A percentile compares a stretch with the other conserved stretches of the same genome.
These are phyloP conservation scores for Ophiostoma tasmaniense DNA, from an alignment of 2,329 filamentous ascomycete genomes.

Conservation along the genomic window DNA sequence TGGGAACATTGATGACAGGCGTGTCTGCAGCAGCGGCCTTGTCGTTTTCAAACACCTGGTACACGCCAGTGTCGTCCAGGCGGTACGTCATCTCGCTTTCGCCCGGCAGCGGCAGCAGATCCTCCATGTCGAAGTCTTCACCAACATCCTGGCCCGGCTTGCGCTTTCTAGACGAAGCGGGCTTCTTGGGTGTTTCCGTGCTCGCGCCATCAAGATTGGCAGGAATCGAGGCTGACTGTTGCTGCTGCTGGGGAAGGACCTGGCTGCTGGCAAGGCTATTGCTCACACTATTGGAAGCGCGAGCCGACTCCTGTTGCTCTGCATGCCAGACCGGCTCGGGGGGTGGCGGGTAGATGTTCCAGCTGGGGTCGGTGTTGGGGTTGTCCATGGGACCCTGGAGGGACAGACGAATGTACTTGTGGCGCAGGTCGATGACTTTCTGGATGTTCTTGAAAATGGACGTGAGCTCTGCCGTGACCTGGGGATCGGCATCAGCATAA, in stretches of 20 bases:
- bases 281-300: constrained; percentile 29
- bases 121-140: constrained; percentile 79
- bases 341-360: constrained; percentile 84
- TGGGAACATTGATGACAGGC: constrained; percentile 78
- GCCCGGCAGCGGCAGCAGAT: constrained; percentile 65
- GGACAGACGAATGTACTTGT: constrained; percentile 82
- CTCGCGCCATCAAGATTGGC: not conserved
- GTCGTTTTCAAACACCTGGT: constrained; percentile 76
- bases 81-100: constrained; percentile 64
- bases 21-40: constrained; percentile 52
- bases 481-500: constrained; percentile 63
- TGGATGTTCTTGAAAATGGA: constrained; percentile 87
- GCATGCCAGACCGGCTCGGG: constrained; percentile 85
- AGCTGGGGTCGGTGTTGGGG: constrained; percentile 72
- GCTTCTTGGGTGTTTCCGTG: constrained; percentile 21
- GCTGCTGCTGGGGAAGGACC: constrained; percentile 29
- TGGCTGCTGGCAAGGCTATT: constrained; percentile 36
- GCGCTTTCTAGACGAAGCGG: constrained; percentile 46
- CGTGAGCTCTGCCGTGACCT: constrained; percentile 74
- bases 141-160: constrained; percentile 88
- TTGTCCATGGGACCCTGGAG: constrained; percentile 77
- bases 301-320: constrained; percentile 31
- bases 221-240: not conserved
- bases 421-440: constrained; percentile 75
- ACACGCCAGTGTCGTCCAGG: constrained; percentile 78